Base-by-base conservation (phyloP, 805 yeast species). In the Lipomyces lipofer region DNA sequence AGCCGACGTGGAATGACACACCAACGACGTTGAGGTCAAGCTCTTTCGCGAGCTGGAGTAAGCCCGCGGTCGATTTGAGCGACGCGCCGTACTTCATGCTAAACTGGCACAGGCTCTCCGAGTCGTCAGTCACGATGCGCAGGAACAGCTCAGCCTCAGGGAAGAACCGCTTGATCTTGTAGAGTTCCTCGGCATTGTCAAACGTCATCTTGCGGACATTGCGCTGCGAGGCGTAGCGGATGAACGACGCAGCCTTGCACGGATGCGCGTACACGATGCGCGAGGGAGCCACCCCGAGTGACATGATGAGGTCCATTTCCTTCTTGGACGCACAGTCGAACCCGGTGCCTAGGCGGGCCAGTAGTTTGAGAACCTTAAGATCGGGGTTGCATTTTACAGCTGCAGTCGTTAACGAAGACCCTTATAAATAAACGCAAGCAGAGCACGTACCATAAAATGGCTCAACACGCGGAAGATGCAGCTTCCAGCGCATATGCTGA, bases 301-400 rank as follows among this genome's bases (percentile, higher is more conserved):
- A 66, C 59, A 88, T 73, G 48, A 88, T 78, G 42, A 74, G 72
- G 51, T 84, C 84, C 65, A 92, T 88, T 73, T 92, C 99, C 59
- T 78, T 78, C 66, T 85, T 82, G 21, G 96, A 88, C 4, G 98
- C 98, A 73, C 99, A 92, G 69, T 92, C 99, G 67, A 92, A 92
- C 54, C 85, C 85, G 49, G 83, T 78, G 25, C 94, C 95, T 59
- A 84, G 70, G 2, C 71, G 58, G 2, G 81, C 82, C 62, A 92
- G 76, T 27, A 78, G 69, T 46, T 72, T 67, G 59, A 92, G 69
- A 10, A 92, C 82, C 51, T 73, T 73, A 5, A 73, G 63, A 67
- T 89, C 84, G 35, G 90, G 86, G 75, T 92, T 92, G 74, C 98
- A 92, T 72, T 92, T 92, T 63, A 92, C 94, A 17, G 99, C 99